Conservation (phyloP, 306 rosid species). For the barrel medic (Medicago truncatula) region MtrunA17r5.0-ANR NC_053044.1:48420501-48421000, state of each 20-base stretch:
- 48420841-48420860: conserved; percentile 34
- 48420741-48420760: conserved; percentile 92
- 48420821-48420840: conserved; percentile 4
- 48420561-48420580: no score
- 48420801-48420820: conserved; percentile 29
- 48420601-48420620: no score
- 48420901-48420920: conserved; percentile 26
- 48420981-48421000: conserved; percentile 11
- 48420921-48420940: background rate
- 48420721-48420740: conserved; percentile 90
- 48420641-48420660: background rate
- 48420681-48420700: background rate
- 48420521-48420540: no score
- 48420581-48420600: no score
- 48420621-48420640: background rate
- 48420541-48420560: no score
- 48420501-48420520: no score
- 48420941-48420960: background rate
- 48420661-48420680: background rate
- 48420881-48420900: background rate
- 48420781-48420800: conserved; percentile 90
- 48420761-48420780: conserved; percentile 82
- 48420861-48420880: conserved; percentile 31
- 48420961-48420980: background rate
- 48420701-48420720: conserved; percentile 17